Percentiles rank a stretch among this genome's conserved stretches.
Conservation (phyloP, 1,284 basidiomycete genomes). For the Ganoderma resinaceum region DNA sequence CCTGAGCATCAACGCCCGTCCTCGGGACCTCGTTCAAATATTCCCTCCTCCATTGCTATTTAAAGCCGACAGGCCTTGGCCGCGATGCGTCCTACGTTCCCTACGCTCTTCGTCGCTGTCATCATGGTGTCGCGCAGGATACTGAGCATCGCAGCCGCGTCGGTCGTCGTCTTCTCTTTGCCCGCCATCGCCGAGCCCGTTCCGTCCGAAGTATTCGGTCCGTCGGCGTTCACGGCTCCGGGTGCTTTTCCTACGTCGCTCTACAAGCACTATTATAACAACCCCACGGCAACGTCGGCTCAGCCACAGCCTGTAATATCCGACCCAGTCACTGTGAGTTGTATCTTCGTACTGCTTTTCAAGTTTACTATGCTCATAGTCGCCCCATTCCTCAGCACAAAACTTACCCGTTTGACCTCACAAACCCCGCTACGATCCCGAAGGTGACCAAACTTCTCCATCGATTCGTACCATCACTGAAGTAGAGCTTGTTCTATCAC, state of each 20-base stretch:
- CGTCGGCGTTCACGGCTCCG: constrained; percentile 62
- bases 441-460: constrained; percentile 38
- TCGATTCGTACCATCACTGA: neutral
- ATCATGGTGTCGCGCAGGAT: constrained; percentile 26
- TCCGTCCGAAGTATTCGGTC: constrained; percentile 36
- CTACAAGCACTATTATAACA: constrained; percentile 72
- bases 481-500: neutral
- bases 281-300: constrained; percentile 69
- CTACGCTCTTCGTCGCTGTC: constrained; percentile 14
- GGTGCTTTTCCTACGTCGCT: constrained; percentile 71
- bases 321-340: constrained; percentile 65
- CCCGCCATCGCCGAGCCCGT: constrained; percentile 19
- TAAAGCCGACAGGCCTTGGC: constrained; percentile 9
- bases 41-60: neutral
- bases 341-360: neutral
- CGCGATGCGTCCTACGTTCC: constrained; percentile 16
- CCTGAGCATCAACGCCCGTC: neutral
- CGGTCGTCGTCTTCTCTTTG: constrained; percentile 21
- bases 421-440: constrained; percentile 64
- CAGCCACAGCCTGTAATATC: constrained; percentile 77
- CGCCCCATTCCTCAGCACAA: constrained; percentile 48
- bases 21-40: constrained; percentile 13
- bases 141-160: constrained; percentile 19
- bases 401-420: constrained; percentile 63
- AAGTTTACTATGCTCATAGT: neutral